Conservation (phyloP, 1,284 basidiomycete genomes). For the Hypsizygus ulmarius region DNA sequence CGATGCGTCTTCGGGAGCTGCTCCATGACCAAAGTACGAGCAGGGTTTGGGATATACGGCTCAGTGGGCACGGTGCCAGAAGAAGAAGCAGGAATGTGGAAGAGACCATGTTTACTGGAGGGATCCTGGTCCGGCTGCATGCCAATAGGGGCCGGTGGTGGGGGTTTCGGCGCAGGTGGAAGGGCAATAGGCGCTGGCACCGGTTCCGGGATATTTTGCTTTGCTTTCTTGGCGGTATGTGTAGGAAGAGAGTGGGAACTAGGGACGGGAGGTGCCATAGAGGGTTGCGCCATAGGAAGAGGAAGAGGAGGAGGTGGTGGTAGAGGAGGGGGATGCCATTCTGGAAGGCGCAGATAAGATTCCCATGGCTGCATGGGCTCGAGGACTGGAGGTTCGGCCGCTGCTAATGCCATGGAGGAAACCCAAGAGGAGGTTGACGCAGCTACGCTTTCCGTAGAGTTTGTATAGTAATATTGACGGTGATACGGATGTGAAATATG, state of each 20-base stretch:
- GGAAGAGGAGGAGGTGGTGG: slow-evolving; percentile 5
- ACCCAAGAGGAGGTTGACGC: slow-evolving; percentile 37
- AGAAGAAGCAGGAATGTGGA: slow-evolving; percentile 26
- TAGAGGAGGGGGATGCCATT: slow-evolving; percentile 2
- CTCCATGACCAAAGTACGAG: slow-evolving; percentile 58
- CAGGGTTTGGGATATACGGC: slow-evolving; percentile 40
- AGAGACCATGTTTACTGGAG: slow-evolving; percentile 41
- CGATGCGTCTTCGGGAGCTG: slow-evolving; percentile 54
- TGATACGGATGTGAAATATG: slow-evolving; percentile 2
- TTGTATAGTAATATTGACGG: neutral
- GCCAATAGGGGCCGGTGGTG: slow-evolving; percentile 30
- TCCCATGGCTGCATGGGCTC: slow-evolving; percentile 7
- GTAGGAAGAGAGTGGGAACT: slow-evolving; percentile 1
- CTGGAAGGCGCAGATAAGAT: neutral
- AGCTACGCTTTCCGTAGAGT: neutral
- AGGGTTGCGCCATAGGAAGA: slow-evolving; percentile 3
- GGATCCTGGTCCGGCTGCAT: slow-evolving; percentile 42
- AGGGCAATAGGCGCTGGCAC: slow-evolving; percentile 11
- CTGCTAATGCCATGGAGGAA: slow-evolving; percentile 39
- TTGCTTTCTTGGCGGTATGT: slow-evolving; percentile 2
- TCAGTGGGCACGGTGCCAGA: slow-evolving; percentile 1
- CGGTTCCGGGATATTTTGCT: slow-evolving; percentile 6
- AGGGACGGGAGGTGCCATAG: slow-evolving; percentile 8
- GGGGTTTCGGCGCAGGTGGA: slow-evolving; percentile 5
- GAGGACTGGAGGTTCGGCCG: slow-evolving; percentile 21